These are phyloP conservation scores for Cyclotella atomus DNA, from an alignment of 108 stramenopile species.

Conservation along the genomic window DNA sequence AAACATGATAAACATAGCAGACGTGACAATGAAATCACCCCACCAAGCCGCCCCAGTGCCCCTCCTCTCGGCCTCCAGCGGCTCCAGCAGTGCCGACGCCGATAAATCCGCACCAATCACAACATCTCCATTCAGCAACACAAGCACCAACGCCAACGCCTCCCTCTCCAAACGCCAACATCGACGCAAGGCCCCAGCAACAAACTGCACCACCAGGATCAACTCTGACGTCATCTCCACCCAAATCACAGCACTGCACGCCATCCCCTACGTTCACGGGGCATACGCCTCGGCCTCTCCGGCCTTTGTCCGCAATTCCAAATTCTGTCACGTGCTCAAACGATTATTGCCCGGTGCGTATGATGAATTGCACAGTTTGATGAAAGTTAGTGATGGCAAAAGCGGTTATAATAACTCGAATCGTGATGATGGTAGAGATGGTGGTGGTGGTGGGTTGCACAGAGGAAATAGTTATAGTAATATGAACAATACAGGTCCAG, in stretches of 20 bases:
- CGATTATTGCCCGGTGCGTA: slow-evolving; percentile 44
- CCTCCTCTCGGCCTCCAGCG: neutral
- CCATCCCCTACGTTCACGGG: slow-evolving; percentile 63
- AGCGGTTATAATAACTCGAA: neutral
- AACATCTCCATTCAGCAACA: neutral
- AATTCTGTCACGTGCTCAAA: slow-evolving; percentile 41
- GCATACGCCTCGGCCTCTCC: slow-evolving; percentile 58
- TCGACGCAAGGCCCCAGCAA: neutral
- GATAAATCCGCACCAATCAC: neutral
- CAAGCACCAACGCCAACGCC: neutral
- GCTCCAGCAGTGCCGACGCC: neutral
- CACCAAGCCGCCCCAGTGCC: too few relatives aligned
- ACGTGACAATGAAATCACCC: too few relatives aligned
- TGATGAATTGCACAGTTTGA: slow-evolving; percentile 25
- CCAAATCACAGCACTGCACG: slow-evolving; percentile 38
- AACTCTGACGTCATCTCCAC: neutral
- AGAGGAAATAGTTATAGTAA: too few relatives aligned
- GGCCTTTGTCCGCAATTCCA: slow-evolving; percentile 33
- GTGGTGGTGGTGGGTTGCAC: too few relatives aligned
- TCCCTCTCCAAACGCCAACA: neutral
- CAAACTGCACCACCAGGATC: neutral
- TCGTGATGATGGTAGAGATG: neutral
- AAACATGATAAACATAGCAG: too few relatives aligned
- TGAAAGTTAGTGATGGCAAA: neutral
- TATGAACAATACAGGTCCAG: slow-evolving; percentile 2